Percentiles rank a stretch among this genome's conserved stretches.
Evolutionary conservation across 2,329 filamentous ascomycete species (phyloP).

Genomic region (Thielaviopsis musarum): DNA sequence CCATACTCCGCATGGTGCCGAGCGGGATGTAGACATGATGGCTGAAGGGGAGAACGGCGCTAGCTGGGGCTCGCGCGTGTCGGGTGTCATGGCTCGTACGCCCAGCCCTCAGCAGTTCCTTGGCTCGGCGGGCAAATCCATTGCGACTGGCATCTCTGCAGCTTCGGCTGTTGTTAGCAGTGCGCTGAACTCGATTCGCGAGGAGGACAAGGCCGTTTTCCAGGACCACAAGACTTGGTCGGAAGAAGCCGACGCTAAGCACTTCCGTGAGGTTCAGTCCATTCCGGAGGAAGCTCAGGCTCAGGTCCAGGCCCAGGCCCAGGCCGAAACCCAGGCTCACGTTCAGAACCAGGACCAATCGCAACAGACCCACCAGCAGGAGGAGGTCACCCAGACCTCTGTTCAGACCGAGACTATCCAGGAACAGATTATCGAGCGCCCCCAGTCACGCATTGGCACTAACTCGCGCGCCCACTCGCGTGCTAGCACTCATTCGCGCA

Average conservation of each 20-base stretch:
- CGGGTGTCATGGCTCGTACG: constrained; percentile 63
- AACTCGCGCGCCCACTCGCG: constrained; percentile 1
- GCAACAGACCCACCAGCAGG: background rate
- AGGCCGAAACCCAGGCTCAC: background rate
- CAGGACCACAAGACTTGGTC: constrained; percentile 84
- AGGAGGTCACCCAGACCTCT: background rate
- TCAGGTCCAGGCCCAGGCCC: background rate
- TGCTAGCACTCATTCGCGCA: constrained; percentile 5
- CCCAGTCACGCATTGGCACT: constrained; percentile 8
- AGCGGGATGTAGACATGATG: constrained; percentile 13
- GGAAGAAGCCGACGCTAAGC: constrained; percentile 64
- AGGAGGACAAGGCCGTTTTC: constrained; percentile 66
- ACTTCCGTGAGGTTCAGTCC: constrained; percentile 21
- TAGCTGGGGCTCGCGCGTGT: constrained; percentile 62
- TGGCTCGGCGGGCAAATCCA: constrained; percentile 64
- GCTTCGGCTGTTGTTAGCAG: constrained; percentile 70
- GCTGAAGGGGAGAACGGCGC: constrained; percentile 20
- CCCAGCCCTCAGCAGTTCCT: constrained; percentile 81
- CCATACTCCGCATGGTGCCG: background rate
- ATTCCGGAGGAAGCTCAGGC: background rate
- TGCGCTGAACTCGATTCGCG: constrained; percentile 65
- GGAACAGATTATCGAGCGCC: background rate
- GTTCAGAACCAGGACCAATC: background rate
- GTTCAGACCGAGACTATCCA: background rate
- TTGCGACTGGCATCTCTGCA: constrained; percentile 66